A percentile compares a stretch with the other conserved stretches of the same genome.
Evolutionary conservation across 2,329 filamentous ascomycete species (phyloP).

Genomic region (Tolypocladium cylindrosporum): DNA sequence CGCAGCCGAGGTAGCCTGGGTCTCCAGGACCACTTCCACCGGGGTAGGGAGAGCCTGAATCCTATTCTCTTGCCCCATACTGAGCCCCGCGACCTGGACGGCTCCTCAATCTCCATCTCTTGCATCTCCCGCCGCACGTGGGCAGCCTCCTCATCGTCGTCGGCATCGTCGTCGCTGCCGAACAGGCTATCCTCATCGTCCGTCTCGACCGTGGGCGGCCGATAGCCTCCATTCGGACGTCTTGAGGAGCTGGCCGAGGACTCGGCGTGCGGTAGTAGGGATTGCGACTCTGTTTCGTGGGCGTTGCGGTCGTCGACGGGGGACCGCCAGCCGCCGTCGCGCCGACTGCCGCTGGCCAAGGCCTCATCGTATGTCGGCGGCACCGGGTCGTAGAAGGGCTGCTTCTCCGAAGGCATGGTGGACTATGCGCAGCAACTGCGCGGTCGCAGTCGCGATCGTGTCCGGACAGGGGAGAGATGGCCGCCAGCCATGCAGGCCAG

Average conservation of each 20-base stretch:
- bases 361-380: slow-evolving; percentile 34
- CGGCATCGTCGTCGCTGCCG: slow-evolving; percentile 32
- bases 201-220: slow-evolving; percentile 68
- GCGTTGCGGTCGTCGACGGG: slow-evolving; percentile 47
- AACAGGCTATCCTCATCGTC: slow-evolving; percentile 57
- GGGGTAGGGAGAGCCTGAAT: slow-evolving; percentile 39
- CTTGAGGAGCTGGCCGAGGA: slow-evolving; percentile 28
- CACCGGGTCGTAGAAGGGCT: slow-evolving; percentile 31
- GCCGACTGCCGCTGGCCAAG: slow-evolving; percentile 24
- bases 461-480: slow-evolving; percentile 2
- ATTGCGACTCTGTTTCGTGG: slow-evolving; percentile 67
- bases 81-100: slow-evolving; percentile 32
- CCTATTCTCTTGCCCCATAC: slow-evolving; percentile 47
- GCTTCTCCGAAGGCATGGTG: slow-evolving; percentile 27
- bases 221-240: slow-evolving; percentile 49
- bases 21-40: slow-evolving; percentile 46
- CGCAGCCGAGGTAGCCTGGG: slow-evolving; percentile 41
- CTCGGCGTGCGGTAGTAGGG: slow-evolving; percentile 52
- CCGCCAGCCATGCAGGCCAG: slow-evolving; percentile 10
- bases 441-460: slow-evolving; percentile 1
- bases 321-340: slow-evolving; percentile 21
- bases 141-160: slow-evolving; percentile 45
- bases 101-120: slow-evolving; percentile 79
- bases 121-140: slow-evolving; percentile 74
- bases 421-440: slow-evolving; percentile 1